Conservation (phyloP, 768 basidiomycete species). For the Kwoniella newhampshirensis region DNA sequence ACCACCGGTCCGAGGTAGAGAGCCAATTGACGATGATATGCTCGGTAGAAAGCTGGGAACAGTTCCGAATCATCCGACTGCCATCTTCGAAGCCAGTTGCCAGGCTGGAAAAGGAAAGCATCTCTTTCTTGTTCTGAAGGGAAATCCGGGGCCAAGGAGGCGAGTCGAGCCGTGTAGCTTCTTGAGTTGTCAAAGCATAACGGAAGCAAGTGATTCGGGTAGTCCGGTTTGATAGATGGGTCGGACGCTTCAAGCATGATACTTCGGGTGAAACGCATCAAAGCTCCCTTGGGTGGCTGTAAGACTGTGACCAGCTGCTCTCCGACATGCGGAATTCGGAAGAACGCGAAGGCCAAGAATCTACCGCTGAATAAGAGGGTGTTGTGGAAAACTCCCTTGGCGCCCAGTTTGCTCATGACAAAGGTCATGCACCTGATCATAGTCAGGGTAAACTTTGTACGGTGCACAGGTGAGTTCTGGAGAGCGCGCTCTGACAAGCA, state of each 20-base stretch:
- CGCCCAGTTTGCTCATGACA: constrained; percentile 56
- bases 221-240: constrained; percentile 30
- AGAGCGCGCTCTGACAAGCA: constrained; percentile 51
- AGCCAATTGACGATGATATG: constrained; percentile 56
- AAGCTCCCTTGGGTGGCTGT: constrained; percentile 51
- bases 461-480: constrained; percentile 30
- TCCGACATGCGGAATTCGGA: constrained; percentile 56
- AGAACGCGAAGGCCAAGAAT: constrained; percentile 57
- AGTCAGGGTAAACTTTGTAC: constrained; percentile 45
- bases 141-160: constrained; percentile 34
- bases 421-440: constrained; percentile 53
- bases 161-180: constrained; percentile 43
- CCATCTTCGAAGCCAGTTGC: constrained; percentile 57
- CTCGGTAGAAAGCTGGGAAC: constrained; percentile 57
- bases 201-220: constrained; percentile 48
- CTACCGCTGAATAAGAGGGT: constrained; percentile 56
- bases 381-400: constrained; percentile 58
- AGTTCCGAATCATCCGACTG: constrained; percentile 58
- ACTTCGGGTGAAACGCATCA: constrained; percentile 51
- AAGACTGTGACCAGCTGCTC: constrained; percentile 55
- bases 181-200: constrained; percentile 51
- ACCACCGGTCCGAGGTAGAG: constrained; percentile 45
- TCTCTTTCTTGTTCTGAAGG: constrained; percentile 38
- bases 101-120: constrained; percentile 52
- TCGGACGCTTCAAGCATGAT: constrained; percentile 25